phyloP scores from a whole-genome alignment of 176 grass and related monocot species.

The Avena eriantha region DNA sequence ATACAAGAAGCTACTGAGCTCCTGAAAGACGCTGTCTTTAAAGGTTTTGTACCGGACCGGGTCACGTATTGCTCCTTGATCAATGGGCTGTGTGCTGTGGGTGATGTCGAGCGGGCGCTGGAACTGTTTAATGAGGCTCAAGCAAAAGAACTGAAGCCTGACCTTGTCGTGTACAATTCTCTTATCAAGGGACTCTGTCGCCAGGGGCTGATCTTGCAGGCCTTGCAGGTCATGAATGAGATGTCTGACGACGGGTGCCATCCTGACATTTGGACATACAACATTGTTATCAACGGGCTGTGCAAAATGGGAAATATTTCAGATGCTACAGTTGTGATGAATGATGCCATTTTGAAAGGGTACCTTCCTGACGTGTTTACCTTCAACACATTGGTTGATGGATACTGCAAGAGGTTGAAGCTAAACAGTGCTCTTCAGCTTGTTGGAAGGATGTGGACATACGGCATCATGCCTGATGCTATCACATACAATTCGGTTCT shows the following conservation, averaged over 20 bases:
- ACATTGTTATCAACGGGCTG: conserved; percentile 89
- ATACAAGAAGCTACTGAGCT: conserved; percentile 76
- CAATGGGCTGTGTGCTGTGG: conserved; percentile 82
- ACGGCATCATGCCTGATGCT: conserved; percentile 66
- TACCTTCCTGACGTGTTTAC: conserved; percentile 86
- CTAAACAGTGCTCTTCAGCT: conserved; percentile 81
- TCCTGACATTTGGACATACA: conserved; percentile 85
- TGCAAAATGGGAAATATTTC: conserved; percentile 98
- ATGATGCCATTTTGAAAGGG: conserved; percentile 84
- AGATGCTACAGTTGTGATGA: conserved; percentile 76
- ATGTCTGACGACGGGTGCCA: conserved; percentile 75
- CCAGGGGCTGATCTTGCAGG: conserved; percentile 87
- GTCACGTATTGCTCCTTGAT: conserved; percentile 92
- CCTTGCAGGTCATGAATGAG: conserved; percentile 85
- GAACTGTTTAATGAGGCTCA: conserved; percentile 86
- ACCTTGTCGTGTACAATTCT: conserved; percentile 77
- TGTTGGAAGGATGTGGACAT: conserved; percentile 89
- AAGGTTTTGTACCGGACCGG: conserved; percentile 86
- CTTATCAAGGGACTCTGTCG: conserved; percentile 84
- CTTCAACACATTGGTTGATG: conserved; percentile 94
- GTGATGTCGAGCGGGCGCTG: conserved; percentile 77
- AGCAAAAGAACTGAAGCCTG: conserved; percentile 58
- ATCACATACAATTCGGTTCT: conserved; percentile 90
- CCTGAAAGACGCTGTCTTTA: conserved; percentile 86
- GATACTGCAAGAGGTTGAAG: conserved; percentile 83